Percentiles rank a stretch among this genome's conserved stretches.
These are phyloP conservation scores for Digitaria exilis DNA, from an alignment of 202 grass and related monocot genomes.

Conservation along the genomic window DNA sequence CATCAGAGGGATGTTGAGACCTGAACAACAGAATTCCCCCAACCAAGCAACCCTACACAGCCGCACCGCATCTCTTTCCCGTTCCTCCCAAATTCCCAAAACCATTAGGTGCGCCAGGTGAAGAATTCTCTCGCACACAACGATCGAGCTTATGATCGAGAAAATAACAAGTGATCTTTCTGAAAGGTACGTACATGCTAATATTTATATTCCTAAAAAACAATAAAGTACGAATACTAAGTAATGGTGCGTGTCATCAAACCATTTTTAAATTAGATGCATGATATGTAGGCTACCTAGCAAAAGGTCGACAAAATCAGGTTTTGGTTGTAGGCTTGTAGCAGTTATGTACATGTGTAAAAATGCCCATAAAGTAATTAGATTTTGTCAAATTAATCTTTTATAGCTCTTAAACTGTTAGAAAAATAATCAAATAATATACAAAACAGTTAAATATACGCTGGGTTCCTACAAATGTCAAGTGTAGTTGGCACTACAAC, in stretches of 20 bases:
- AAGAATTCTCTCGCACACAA: constrained; percentile 44
- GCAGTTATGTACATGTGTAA: not conserved
- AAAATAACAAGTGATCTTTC: constrained; percentile 49
- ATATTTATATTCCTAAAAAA: constrained; percentile 9
- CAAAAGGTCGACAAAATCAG: not conserved
- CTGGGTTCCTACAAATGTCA: constrained; percentile 25
- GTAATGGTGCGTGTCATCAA: not conserved
- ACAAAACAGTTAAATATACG: not conserved
- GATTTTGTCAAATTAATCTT: not conserved
- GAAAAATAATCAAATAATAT: not conserved
- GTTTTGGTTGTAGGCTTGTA: not conserved
- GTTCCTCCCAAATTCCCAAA: constrained; percentile 32
- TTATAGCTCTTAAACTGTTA: not conserved
- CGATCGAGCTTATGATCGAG: constrained; percentile 15
- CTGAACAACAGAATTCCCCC: constrained; percentile 80
- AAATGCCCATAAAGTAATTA: not conserved
- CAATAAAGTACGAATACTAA: constrained; percentile 21
- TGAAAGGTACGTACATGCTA: constrained; percentile 42
- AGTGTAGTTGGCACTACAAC: constrained; percentile 21
- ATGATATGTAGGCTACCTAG: not conserved
- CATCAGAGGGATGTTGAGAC: constrained; percentile 87
- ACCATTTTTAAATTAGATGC: not conserved
- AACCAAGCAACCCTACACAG: constrained; percentile 68
- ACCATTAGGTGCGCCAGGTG: constrained; percentile 54
- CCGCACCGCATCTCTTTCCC: constrained; percentile 19